Conservation (phyloP, 495 filamentous ascomycete species). For the Sabuloglossum arenarium region DNA sequence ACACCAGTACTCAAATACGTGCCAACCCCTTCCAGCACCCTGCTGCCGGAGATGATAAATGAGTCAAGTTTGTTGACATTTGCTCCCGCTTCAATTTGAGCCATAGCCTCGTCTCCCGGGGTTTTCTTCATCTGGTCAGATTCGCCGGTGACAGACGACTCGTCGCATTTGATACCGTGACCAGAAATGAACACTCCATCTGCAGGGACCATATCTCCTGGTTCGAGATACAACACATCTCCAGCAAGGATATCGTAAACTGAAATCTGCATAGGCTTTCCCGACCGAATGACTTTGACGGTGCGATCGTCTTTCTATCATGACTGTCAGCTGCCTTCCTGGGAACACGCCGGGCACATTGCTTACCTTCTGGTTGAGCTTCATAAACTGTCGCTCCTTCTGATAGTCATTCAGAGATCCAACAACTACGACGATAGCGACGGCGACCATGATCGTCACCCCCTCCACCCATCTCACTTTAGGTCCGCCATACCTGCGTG, state of each 20-base stretch:
- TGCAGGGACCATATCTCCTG: conserved; percentile 53
- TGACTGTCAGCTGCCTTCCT: too few relatives aligned
- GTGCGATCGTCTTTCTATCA: conserved; percentile 19
- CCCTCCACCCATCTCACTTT: conserved; percentile 24
- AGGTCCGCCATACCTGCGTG: conserved; percentile 12
- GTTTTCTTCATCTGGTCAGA: conserved; percentile 48
- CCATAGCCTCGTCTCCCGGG: conserved; percentile 33
- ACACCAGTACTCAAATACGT: conserved; percentile 42
- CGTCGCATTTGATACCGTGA: conserved; percentile 43
- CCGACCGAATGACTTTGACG: conserved; percentile 42
- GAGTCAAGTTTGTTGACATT: conserved; percentile 38
- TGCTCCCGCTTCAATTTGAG: conserved; percentile 32
- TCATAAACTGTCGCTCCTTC: conserved; percentile 25
- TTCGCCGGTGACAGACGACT: conserved; percentile 49
- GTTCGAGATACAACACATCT: conserved; percentile 64
- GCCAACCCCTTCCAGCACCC: conserved; percentile 40
- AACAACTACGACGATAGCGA: conserved; percentile 23
- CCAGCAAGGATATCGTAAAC: conserved; percentile 67
- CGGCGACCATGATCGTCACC: conserved; percentile 25
- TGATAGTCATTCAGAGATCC: conserved; percentile 25
- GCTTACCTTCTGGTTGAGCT: conserved; percentile 25
- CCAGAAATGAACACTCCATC: conserved; percentile 18
- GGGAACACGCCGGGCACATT: too few relatives aligned
- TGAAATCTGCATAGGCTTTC: conserved; percentile 53
- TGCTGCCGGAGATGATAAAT: conserved; percentile 41